A percentile compares a stretch with the other conserved stretches of the same genome.
Conservation (phyloP, 2,329 filamentous ascomycete species). For the Colletotrichum liaoningense region DNA sequence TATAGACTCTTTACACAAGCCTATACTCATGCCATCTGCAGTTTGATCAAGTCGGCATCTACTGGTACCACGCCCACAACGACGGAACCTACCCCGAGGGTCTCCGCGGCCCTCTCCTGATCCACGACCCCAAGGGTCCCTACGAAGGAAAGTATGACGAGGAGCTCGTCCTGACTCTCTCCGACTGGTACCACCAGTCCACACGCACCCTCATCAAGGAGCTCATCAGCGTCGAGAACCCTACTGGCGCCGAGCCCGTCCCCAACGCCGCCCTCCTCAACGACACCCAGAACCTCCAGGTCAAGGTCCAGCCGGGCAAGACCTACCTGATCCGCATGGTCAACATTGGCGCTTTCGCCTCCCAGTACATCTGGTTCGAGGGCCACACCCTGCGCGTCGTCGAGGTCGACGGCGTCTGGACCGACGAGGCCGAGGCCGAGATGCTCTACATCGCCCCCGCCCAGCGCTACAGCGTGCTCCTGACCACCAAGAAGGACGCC, state of each 20-base stretch:
- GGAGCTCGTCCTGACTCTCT: slow-evolving; percentile 66
- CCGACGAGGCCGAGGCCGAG: slow-evolving; percentile 54
- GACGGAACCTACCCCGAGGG: slow-evolving; percentile 69
- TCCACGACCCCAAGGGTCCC: slow-evolving; percentile 62
- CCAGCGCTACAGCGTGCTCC: slow-evolving; percentile 60
- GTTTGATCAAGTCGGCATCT: slow-evolving; percentile 49
- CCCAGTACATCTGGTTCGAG: slow-evolving; percentile 60
- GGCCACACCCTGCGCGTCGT: slow-evolving; percentile 58
- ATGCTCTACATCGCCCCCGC: slow-evolving; percentile 59
- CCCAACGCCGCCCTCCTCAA: slow-evolving; percentile 66
- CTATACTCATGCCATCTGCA: slow-evolving; percentile 3
- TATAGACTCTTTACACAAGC: background rate
- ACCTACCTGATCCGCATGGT: slow-evolving; percentile 66
- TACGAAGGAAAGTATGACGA: slow-evolving; percentile 62
- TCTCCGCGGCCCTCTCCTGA: slow-evolving; percentile 65
- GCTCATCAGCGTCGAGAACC: slow-evolving; percentile 60
- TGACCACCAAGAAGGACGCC: slow-evolving; percentile 59
- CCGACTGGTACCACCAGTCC: slow-evolving; percentile 71
- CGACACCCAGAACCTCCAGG: slow-evolving; percentile 56
- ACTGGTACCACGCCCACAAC: slow-evolving; percentile 66
- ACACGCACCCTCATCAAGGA: slow-evolving; percentile 58
- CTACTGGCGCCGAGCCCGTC: slow-evolving; percentile 65
- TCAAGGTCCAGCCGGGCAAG: slow-evolving; percentile 58
- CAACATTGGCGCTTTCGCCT: slow-evolving; percentile 63
- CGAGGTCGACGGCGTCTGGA: slow-evolving; percentile 64